Evolutionary conservation across 2,329 filamentous ascomycete genomes (phyloP).

Genomic region (Hyphodiscus sp.): DNA sequence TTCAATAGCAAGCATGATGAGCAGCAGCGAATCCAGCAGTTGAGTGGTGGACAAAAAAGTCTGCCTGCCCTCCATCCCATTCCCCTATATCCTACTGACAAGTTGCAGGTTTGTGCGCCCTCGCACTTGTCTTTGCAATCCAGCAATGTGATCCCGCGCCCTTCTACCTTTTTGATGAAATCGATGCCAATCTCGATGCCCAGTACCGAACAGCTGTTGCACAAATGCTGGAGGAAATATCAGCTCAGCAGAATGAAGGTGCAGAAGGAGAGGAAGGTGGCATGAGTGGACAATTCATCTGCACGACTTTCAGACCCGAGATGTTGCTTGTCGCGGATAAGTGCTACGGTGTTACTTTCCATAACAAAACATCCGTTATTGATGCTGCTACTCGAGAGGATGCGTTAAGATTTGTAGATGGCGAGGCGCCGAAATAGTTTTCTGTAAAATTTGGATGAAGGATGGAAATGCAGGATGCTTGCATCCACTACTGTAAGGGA

Average conservation of each 20-base stretch:
- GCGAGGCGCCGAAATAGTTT: constrained; percentile 44
- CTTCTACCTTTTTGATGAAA: constrained; percentile 99
- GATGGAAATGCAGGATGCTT: not conserved
- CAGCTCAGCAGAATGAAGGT: constrained; percentile 41
- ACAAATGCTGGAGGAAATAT: constrained; percentile 75
- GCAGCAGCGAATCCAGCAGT: constrained; percentile 94
- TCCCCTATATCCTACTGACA: constrained; percentile 14
- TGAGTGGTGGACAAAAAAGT: constrained; percentile 97
- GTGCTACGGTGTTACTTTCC: constrained; percentile 93
- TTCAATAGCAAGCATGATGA: constrained; percentile 99
- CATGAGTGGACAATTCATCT: constrained; percentile 78
- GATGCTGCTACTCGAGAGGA: constrained; percentile 83
- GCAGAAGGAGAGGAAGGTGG: constrained; percentile 35
- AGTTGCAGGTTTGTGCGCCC: constrained; percentile 71
- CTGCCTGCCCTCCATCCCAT: constrained; percentile 32
- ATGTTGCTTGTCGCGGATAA: constrained; percentile 94
- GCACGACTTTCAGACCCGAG: constrained; percentile 96
- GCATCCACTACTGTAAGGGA: too few relatives aligned
- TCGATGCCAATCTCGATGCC: constrained; percentile 95
- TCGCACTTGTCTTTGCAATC: constrained; percentile 98
- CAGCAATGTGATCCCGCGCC: constrained; percentile 95
- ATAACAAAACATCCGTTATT: constrained; percentile 90
- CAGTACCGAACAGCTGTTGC: constrained; percentile 97
- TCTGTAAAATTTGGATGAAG: not conserved
- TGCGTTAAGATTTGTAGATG: constrained; percentile 90